Base-by-base conservation (phyloP, 768 basidiomycete species). In the Melanogaster broomeanus region DNA sequence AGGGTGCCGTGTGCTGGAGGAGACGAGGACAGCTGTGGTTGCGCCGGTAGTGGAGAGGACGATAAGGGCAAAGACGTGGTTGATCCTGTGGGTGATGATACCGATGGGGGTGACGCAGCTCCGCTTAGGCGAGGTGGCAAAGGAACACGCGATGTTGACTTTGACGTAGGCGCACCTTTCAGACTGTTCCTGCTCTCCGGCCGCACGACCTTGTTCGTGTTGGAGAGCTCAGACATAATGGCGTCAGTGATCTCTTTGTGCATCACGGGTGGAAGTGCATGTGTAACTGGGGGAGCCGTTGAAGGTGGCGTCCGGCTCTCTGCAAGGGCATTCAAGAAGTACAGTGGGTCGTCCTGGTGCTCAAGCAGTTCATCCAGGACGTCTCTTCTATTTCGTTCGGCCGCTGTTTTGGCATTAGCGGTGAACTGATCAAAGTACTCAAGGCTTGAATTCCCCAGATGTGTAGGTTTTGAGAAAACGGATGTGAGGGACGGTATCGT, bases 281-380 rank as follows among this genome's bases (percentile, higher is more conserved):
- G 68, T 6, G 68, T 56, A 4, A 59, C 65, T 15, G 71, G 65
- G 46, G 53, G 41, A 40, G 24, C 24, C 24, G 28, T 33, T 41
- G 51, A 41, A 28, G 48, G 44, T n/a, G 43, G 13, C 13, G 50
- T 15, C n/a, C 53, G 11, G 47, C 52, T 50, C 45, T 56, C 41
- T 44, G 52, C 38, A 28, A 55, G 51, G 55, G 54, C n/a, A 49
- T 62, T 40, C 49, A 82, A 50, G 73, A 83, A 85, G 61, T 83
- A 86, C 58, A 88, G 64, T 2, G 87, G 87, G 63, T 90, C 87
- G 45, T 87, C 84, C 65, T 89, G 79, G 52, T 86, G 81, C 52
- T 76, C 58, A 33, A 89, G 62, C 31, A 90, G 65, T 61, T 90
- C 87, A 40, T 85, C 80, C 43, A 90, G 70, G 6, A 89, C 70